A percentile compares a stretch with the other conserved stretches of the same genome.
phyloP scores from a whole-genome alignment of 169 alveolate genomes.

The Blepharisma undulans region DNA sequence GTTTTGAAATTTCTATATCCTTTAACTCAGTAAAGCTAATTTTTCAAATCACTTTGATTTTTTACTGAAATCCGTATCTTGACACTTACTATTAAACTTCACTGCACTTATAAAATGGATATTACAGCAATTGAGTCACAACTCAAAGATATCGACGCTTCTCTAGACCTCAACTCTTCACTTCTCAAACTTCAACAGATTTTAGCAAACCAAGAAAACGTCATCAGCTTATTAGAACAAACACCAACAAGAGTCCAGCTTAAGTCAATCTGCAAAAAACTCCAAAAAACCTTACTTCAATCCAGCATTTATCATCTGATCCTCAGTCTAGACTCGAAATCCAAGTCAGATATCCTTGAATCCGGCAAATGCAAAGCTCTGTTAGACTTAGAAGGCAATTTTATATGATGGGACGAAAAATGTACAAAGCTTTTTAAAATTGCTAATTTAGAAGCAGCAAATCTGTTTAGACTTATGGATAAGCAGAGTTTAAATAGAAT shows the following conservation, averaged over 20 bases:
- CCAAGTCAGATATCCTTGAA: background rate
- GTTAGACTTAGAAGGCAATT: background rate
- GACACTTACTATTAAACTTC: background rate
- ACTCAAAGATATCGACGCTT: background rate
- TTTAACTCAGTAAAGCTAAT: background rate
- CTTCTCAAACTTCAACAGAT: background rate
- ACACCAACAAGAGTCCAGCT: background rate
- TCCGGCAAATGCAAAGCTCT: background rate
- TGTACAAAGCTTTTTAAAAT: background rate
- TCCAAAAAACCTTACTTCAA: background rate
- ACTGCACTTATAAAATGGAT: background rate
- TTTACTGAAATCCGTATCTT: background rate
- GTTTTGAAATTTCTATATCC: background rate
- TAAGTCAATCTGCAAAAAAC: background rate
- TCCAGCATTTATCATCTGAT: background rate
- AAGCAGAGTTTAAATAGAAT: background rate
- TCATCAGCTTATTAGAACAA: background rate
- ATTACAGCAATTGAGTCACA: background rate
- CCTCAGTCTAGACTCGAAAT: background rate
- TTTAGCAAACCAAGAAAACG: background rate
- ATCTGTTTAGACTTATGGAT: background rate
- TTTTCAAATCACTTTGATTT: background rate
- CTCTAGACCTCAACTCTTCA: background rate
- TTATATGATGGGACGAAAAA: background rate
- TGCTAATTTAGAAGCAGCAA: background rate